Conservation (phyloP, 148 eudicot genomes). For the Cornus suecica region DNA sequence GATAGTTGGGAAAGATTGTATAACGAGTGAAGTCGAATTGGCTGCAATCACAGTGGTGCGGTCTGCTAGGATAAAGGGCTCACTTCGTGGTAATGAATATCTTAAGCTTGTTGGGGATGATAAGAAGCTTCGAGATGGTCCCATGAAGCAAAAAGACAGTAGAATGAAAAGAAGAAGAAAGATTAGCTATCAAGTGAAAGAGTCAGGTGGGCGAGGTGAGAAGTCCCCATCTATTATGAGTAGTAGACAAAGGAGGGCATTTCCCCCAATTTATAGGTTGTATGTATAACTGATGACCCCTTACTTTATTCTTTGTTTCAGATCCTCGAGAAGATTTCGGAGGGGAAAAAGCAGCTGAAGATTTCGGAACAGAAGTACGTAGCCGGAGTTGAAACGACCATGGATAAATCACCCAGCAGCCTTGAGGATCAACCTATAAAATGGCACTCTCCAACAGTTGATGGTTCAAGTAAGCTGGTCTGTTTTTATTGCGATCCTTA, state of each 20-base stretch:
- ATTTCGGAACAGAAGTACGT: conserved; percentile 10
- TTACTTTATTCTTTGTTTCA: conserved; percentile 13
- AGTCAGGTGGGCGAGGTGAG: background rate
- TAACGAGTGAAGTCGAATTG: conserved; percentile 20
- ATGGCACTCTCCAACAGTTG: conserved; percentile 37
- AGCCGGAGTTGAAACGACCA: conserved; percentile 19
- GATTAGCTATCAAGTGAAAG: conserved; percentile 20
- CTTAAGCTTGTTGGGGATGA: conserved; percentile 8
- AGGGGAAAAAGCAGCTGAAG: conserved; percentile 18
- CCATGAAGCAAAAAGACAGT: conserved; percentile 14
- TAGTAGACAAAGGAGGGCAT: conserved; percentile 21
- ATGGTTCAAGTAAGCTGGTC: conserved; percentile 40
- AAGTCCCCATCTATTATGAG: conserved; percentile 26
- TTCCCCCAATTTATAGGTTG: too few species aligned
- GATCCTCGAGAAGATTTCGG: conserved; percentile 31
- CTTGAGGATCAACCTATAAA: conserved; percentile 66
- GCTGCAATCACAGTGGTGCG: conserved; percentile 12
- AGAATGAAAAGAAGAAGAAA: conserved; percentile 13
- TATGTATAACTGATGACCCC: background rate
- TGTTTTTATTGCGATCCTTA: too few species aligned
- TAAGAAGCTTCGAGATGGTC: conserved; percentile 18
- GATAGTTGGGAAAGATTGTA: conserved; percentile 13
- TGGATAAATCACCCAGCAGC: conserved; percentile 23
- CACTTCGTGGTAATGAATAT: background rate
- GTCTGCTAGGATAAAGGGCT: conserved; percentile 11